Conservation (phyloP, 1,284 basidiomycete species). For the Anthracocystis panici-leucophaei region DNA sequence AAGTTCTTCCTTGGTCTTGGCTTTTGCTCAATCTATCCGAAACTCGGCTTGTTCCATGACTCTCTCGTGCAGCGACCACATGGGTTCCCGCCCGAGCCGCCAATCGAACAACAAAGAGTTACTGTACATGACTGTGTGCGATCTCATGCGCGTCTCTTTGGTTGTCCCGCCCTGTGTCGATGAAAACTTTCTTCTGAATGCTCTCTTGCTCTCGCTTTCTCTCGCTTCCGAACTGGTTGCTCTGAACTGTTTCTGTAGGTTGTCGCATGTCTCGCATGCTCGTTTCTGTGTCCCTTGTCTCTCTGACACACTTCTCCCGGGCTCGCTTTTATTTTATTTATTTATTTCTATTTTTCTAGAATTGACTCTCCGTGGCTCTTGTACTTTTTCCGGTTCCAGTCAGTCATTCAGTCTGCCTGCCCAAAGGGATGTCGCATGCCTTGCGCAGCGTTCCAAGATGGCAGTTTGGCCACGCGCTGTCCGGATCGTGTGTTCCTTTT, state of each 20-base stretch:
- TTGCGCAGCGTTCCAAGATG: conserved; percentile 11
- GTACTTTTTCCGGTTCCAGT: conserved; percentile 23
- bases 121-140: background rate
- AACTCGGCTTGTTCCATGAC: conserved; percentile 28
- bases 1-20: background rate
- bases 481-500: background rate
- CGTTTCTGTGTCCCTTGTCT: background rate
- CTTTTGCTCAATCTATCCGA: conserved; percentile 1
- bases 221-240: conserved; percentile 1
- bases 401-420: background rate
- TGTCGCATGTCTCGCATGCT: conserved; percentile 7
- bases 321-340: background rate
- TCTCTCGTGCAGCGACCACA: conserved; percentile 21
- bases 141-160: background rate
- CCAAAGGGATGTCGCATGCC: conserved; percentile 4
- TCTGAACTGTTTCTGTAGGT: background rate
- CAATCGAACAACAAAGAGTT: background rate
- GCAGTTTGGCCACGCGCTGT: conserved; percentile 1
- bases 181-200: background rate
- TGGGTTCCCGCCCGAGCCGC: conserved; percentile 10
- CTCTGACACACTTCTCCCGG: background rate
- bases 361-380: conserved; percentile 25
- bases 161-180: background rate
- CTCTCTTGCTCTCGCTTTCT: background rate
- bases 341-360: background rate